Base-by-base conservation (phyloP, 1,139 yeast genomes). In the Yamadazyma dendronema region DNA sequence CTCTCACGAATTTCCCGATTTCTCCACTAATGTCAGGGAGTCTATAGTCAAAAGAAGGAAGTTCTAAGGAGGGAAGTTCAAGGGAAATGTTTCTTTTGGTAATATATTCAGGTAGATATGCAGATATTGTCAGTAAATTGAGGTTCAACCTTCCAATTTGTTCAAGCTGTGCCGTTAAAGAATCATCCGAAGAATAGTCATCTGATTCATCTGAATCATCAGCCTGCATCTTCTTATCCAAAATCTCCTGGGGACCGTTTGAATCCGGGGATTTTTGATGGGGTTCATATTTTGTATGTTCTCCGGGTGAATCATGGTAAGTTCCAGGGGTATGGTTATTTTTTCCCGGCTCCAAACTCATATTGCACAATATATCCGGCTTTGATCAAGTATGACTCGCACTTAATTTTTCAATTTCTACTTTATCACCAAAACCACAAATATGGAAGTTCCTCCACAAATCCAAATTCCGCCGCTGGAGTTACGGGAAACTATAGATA, bases 391-490 rank as follows among this genome's bases (percentile, higher is more conserved):
- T n/a, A n/a, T n/a, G n/a, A n/a, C n/a, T n/a, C n/a, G n/a, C n/a
- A n/a, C 22, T 7, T 19, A 19, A 19, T 19, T 19, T 19, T 19
- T 19, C 22, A 19, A 9, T 19, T 19, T 6, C 22, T 7, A 19
- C n/a, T n/a, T n/a, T n/a, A n/a, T n/a, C n/a, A n/a, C n/a, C n/a
- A n/a, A n/a, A n/a, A n/a, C n/a, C n/a, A n/a, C 11, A 12, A 24
- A 12, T 7, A 30, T 9, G 26, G 17, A 19, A 5, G 10, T 12
- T 29, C 22, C 26, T 4, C 26, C 32, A 0, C 74, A 72, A 16
- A 53, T 77, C 9, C 62, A 60, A 11, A 57, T 78, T 3, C 89
- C 89, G 0, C 85, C 87, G 1, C 69, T 68, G 2, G 79, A 79
- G 17, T 56, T 79, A 4, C 64, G 75, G 48, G 69, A 67, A 19